Percentiles rank a stretch among this genome's conserved stretches.
Conservation (phyloP, 2,329 filamentous ascomycete species). For the Hymenoscyphus infarciens region DNA sequence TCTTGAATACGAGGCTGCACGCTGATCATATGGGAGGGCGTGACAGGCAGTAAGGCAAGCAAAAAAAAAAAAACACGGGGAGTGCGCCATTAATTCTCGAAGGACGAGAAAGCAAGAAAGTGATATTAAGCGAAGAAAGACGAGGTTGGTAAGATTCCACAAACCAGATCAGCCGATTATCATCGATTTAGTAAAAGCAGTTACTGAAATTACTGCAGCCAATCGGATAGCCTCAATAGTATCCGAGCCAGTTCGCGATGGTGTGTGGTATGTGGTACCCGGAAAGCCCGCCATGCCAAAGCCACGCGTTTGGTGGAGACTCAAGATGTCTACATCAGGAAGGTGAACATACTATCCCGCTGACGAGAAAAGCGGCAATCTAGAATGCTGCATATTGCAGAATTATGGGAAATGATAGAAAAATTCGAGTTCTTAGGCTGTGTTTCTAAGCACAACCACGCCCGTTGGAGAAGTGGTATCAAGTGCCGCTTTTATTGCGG, state of each 20-base stretch:
- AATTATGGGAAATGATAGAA: no score
- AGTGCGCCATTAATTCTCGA: no score
- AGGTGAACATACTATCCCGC: not conserved
- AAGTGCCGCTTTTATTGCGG: not conserved
- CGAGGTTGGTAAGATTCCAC: no score
- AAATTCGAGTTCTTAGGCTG: no score
- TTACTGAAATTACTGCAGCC: not conserved
- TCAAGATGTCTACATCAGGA: not conserved
- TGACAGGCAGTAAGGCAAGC: no score
- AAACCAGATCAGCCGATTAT: no score
- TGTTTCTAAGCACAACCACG: not conserved
- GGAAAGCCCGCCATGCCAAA: not conserved
- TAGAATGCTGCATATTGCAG: not conserved
- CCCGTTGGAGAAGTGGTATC: not conserved
- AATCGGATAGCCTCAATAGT: not conserved
- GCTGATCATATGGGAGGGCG: no score
- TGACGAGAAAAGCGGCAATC: not conserved
- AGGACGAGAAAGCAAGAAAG: no score
- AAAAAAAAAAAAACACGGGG: no score
- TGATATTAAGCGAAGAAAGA: conserved; percentile 11
- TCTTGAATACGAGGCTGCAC: no score
- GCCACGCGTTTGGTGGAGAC: not conserved
- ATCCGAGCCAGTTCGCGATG: not conserved
- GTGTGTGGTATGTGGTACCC: not conserved
- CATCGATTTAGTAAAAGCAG: not conserved